Percentiles rank a stretch among this genome's conserved stretches.
These are phyloP conservation scores for Aspergillus conjunctus DNA, from an alignment of 495 filamentous ascomycete species.

Conservation along the genomic window DNA sequence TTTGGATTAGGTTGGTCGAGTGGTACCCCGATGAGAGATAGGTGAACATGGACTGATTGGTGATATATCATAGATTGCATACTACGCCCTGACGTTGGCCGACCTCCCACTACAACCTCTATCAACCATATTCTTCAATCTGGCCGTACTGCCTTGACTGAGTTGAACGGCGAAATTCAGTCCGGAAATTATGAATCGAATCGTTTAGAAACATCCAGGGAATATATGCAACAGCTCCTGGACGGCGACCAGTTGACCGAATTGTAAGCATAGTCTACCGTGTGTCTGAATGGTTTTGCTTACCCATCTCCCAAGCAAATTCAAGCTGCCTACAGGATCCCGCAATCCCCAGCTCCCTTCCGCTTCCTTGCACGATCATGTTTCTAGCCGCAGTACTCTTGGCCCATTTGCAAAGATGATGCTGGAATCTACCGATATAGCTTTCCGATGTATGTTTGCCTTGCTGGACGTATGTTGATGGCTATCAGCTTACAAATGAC, in stretches of 20 bases:
- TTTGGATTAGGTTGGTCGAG: slow-evolving; percentile 71
- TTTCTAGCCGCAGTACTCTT: slow-evolving; percentile 37
- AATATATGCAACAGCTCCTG: slow-evolving; percentile 70
- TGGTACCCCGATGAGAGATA: slow-evolving; percentile 19
- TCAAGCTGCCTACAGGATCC: slow-evolving; percentile 56
- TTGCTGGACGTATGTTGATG: neutral
- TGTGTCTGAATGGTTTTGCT: slow-evolving; percentile 22
- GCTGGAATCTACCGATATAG: slow-evolving; percentile 56
- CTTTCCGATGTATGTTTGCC: slow-evolving; percentile 52
- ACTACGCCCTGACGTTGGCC: slow-evolving; percentile 44
- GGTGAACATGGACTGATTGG: slow-evolving; percentile 27
- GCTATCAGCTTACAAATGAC: slow-evolving; percentile 19
- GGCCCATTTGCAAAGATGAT: slow-evolving; percentile 62
- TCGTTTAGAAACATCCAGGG: slow-evolving; percentile 51
- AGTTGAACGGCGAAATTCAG: slow-evolving; percentile 44
- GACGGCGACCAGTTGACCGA: slow-evolving; percentile 68
- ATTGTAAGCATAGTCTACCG: slow-evolving; percentile 57
- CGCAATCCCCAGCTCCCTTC: slow-evolving; percentile 26
- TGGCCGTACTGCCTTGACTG: slow-evolving; percentile 44
- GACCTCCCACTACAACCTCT: slow-evolving; percentile 45
- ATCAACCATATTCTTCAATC: slow-evolving; percentile 50
- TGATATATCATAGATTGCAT: slow-evolving; percentile 38
- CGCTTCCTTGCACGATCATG: slow-evolving; percentile 24
- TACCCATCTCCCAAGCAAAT: slow-evolving; percentile 57
- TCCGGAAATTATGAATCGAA: slow-evolving; percentile 43